Evolutionary conservation across 768 basidiomycete genomes (phyloP), one percentile per base, ranked within the genome.

Genomic region (Coprinopsis sp.): DNA sequence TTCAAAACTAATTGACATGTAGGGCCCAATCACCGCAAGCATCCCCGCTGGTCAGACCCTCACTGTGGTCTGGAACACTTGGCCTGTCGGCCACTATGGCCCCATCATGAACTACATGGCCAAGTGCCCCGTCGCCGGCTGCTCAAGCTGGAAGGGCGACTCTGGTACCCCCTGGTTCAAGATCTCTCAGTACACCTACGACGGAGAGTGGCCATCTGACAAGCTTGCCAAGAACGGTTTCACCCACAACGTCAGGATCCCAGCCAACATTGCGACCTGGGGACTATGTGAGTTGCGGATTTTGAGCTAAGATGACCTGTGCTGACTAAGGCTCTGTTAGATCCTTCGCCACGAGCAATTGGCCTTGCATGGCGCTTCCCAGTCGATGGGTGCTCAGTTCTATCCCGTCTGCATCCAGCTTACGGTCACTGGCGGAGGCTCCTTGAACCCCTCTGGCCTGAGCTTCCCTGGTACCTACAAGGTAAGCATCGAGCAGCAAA

Each of bases 91-190:
- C 3, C 68, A 70, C 46, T 68, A 54, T 36, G 68, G 67, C 7
- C 68, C 68, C n/a, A 64, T 70, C 29, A 50, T 68, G 12, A 66
- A 70, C 52, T 70, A 68, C 44, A 67, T 70, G 64, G 67, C 67
- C 8, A 66, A 62, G 50, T 70, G 68, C 54, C 55, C 63, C 14
- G 54, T 63, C 5, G 55, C 56, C 13, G 62, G 61, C 37, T 69
- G 68, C 44, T 70, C 64, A 10, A 58, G 57, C 18, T 67, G 50
- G 47, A 68, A 67, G 49, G 68, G 58, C 16, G 66, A 70, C 41
- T 56, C 57, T 12, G 68, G 67, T 2, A 58, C 66, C 5, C 66
- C 67, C 14, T 70, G 67, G 68, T 66, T 70, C 55, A 70, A 69
- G 68, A 64, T 67, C 37, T 65, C 66, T 51, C 68, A 68, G 61